Base-by-base conservation (phyloP, 2,329 filamentous ascomycete genomes). In the Nannizziopsis arthrosporioides region DNA sequence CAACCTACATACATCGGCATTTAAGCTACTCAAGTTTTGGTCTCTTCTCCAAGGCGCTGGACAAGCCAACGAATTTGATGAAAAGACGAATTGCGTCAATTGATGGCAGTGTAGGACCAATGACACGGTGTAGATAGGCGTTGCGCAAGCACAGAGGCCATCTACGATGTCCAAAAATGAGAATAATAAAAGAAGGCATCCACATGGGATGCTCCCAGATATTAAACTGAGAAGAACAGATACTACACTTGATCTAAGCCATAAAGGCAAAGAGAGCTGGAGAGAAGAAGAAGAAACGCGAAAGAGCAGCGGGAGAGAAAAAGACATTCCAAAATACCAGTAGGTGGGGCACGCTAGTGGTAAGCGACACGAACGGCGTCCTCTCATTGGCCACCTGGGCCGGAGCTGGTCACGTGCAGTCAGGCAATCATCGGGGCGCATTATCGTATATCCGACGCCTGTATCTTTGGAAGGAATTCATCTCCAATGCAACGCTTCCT, bases 221-320 rank as follows among this genome's bases (percentile, higher is more conserved):
- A 87, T 88, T 88, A 89, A 88, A 87, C 84, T 89, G 81, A 86
- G 84, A 87, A 88, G 84, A 89, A 88, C 83, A 86, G 82, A 85
- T 87, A 87, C 83, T 87, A 86, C 82, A 87, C 82, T 85, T 87
- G 83, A 87, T 87, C 83, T 86, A 84, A 85, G 79, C 79, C 69
- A 68, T 74, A 75, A 53, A 71, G 70, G 72, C 67, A 70, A 69
- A 68, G 66, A 70, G 69, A 72, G 69, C 69, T 72, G 61, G 59
- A 68, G 58, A 68, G 66, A 57, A 66, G 65, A 68, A 63, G 61
- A 63, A 66, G 51, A 68, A 56, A 56, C n/a, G n/a, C n/a, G 53
- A 19, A 42, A 60, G 65, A 68, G 53, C 41, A n/a, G 14, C 5
- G 19, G 19, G 47, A 12, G 4, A 5, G 31, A 2, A 9, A 30